Conservation (phyloP, 352 stramenopile genomes). For the Thraustotheca clavata region DNA sequence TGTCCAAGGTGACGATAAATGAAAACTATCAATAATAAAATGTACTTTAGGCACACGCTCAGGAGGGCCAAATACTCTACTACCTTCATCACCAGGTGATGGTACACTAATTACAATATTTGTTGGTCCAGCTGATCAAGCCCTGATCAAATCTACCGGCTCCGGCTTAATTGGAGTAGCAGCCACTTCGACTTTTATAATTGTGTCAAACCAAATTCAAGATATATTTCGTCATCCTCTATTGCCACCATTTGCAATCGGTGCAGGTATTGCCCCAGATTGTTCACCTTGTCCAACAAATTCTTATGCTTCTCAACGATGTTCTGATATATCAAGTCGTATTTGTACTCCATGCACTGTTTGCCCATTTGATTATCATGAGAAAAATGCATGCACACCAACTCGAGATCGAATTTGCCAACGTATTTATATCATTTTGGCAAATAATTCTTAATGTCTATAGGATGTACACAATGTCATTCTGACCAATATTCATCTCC, state of each 20-base stretch:
- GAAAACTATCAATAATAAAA: conserved; percentile 25
- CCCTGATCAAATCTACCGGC: conserved; percentile 30
- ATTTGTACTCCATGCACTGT: conserved; percentile 45
- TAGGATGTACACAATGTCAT: conserved; percentile 63
- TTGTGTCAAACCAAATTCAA: conserved; percentile 21
- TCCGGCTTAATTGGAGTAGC: conserved; percentile 43
- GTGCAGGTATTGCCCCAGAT: conserved; percentile 32
- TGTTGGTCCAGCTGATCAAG: conserved; percentile 35
- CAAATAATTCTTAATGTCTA: neutral
- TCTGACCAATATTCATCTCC: conserved; percentile 35
- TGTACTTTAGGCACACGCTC: conserved; percentile 36
- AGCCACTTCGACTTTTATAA: conserved; percentile 40
- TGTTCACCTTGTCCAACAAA: conserved; percentile 40
- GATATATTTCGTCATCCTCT: conserved; percentile 43
- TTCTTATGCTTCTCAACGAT: conserved; percentile 43
- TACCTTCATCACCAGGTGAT: conserved; percentile 33
- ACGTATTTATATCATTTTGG: conserved; percentile 31
- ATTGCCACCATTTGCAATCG: conserved; percentile 30
- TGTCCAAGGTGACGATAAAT: conserved; percentile 30
- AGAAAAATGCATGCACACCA: conserved; percentile 36
- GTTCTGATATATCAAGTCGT: conserved; percentile 49
- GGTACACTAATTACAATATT: conserved; percentile 51
- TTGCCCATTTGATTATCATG: conserved; percentile 52
- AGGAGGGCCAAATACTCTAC: conserved; percentile 30
- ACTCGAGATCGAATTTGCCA: conserved; percentile 56